Percentiles rank a stretch among this genome's conserved stretches.
These are phyloP conservation scores for Clonostachys chloroleuca DNA, from an alignment of 2,329 filamentous ascomycete species.

Conservation along the genomic window DNA sequence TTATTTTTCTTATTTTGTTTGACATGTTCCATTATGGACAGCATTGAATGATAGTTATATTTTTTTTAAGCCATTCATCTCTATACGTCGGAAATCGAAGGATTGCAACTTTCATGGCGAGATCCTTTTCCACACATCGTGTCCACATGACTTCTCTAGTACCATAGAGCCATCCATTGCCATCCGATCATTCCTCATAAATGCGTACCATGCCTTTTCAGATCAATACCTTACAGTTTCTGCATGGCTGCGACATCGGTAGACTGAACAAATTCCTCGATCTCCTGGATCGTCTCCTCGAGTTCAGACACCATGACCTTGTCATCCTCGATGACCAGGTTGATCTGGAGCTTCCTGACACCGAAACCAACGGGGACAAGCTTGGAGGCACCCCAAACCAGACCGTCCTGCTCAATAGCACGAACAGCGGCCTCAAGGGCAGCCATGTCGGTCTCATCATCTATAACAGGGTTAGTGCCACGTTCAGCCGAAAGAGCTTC, in stretches of 20 bases:
- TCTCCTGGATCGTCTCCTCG: conserved; percentile 73
- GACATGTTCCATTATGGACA: neutral
- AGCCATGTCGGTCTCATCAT: conserved; percentile 91
- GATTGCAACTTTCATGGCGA: conserved; percentile 1
- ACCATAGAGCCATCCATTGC: conserved; percentile 3
- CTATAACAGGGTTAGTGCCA: conserved; percentile 32
- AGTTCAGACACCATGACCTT: conserved; percentile 88
- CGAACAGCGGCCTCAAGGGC: conserved; percentile 78
- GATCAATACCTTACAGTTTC: conserved; percentile 65
- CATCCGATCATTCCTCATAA: conserved; percentile 4
- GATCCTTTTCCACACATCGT: neutral
- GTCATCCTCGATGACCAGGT: conserved; percentile 94
- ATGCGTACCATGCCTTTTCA: conserved; percentile 1
- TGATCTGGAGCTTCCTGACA: conserved; percentile 99
- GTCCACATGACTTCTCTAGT: neutral
- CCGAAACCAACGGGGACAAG: conserved; percentile 89
- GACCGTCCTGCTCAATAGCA: conserved; percentile 83
- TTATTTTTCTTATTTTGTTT: neutral
- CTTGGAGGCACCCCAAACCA: conserved; percentile 92
- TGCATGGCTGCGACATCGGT: conserved; percentile 87
- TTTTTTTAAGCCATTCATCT: neutral
- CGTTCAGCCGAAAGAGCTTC: neutral
- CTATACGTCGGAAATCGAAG: neutral
- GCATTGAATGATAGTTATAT: neutral
- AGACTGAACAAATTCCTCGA: conserved; percentile 96